Conservation (phyloP, 2,329 filamentous ascomycete species). For the Pochonia chlamydosporia region DNA sequence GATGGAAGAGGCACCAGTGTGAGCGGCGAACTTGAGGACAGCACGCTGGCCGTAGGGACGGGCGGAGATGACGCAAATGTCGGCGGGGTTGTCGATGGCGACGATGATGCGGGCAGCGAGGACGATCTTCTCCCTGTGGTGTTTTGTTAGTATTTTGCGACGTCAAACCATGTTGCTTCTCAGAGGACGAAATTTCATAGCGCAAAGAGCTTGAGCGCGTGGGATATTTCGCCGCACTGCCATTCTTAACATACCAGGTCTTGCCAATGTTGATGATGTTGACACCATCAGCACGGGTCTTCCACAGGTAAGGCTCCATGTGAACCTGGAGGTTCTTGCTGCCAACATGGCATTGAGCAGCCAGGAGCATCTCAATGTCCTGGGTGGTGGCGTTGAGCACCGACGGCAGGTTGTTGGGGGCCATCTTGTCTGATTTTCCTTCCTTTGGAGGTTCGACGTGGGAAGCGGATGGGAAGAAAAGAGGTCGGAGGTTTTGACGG, state of each 20-base stretch:
- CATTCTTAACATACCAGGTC: slow-evolving; percentile 72
- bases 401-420: slow-evolving; percentile 87
- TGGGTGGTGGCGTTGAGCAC: slow-evolving; percentile 95
- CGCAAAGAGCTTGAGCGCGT: not conserved
- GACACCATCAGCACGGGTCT: slow-evolving; percentile 96
- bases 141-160: slow-evolving; percentile 10
- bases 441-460: slow-evolving; percentile 24
- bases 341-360: slow-evolving; percentile 92
- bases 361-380: slow-evolving; percentile 99
- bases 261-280: slow-evolving; percentile 99
- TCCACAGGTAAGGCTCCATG: slow-evolving; percentile 99
- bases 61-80: slow-evolving; percentile 98
- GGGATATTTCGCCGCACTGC: not conserved
- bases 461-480: slow-evolving; percentile 20
- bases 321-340: slow-evolving; percentile 99
- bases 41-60: slow-evolving; percentile 99
- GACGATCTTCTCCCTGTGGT: slow-evolving; percentile 94
- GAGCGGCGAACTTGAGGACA: slow-evolving; percentile 98
- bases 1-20: slow-evolving; percentile 97
- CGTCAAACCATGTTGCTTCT: too few relatives aligned
- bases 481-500: slow-evolving; percentile 18
- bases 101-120: slow-evolving; percentile 98
- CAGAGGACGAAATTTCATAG: not conserved
- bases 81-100: slow-evolving; percentile 98
- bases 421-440: slow-evolving; percentile 68